Evolutionary conservation across 306 rosid genomes (phyloP).

Genomic region (Crotalaria pallida): DNA sequence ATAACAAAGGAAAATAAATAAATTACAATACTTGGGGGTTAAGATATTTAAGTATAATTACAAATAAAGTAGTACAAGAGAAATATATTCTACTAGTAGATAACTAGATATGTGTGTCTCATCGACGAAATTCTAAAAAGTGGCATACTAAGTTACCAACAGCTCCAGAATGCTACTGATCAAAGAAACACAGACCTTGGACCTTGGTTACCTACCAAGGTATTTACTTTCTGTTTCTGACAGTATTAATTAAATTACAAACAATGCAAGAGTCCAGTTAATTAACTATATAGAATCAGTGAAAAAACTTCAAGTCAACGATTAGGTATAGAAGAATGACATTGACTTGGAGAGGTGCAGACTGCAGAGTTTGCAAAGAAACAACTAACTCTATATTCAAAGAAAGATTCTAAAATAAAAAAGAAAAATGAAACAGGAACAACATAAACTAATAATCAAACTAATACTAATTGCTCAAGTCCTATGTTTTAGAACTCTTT

Average conservation of each 20-base stretch:
- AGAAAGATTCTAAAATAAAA: background rate
- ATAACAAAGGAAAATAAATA: slow-evolving; percentile 10
- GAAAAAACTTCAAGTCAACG: background rate
- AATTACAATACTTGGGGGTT: background rate
- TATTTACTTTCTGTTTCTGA: background rate
- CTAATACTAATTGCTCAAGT: too few species aligned
- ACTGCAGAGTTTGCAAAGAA: background rate
- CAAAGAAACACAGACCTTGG: background rate
- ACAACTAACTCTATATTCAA: background rate
- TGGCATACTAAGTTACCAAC: background rate
- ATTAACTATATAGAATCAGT: background rate
- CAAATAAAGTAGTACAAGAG: background rate
- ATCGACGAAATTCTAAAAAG: background rate
- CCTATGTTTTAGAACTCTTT: background rate
- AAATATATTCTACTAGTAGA: background rate
- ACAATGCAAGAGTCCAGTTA: background rate
- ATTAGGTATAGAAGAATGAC: background rate
- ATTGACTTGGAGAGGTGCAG: background rate
- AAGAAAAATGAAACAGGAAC: background rate
- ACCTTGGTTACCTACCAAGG: background rate
- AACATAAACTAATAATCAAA: too few species aligned
- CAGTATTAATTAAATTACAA: background rate
- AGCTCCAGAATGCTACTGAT: background rate
- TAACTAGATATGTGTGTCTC: background rate
- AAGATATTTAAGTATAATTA: background rate